phyloP scores from a whole-genome alignment of 75 land plant genomes.

The Isoetes taiwanensis region DNA sequence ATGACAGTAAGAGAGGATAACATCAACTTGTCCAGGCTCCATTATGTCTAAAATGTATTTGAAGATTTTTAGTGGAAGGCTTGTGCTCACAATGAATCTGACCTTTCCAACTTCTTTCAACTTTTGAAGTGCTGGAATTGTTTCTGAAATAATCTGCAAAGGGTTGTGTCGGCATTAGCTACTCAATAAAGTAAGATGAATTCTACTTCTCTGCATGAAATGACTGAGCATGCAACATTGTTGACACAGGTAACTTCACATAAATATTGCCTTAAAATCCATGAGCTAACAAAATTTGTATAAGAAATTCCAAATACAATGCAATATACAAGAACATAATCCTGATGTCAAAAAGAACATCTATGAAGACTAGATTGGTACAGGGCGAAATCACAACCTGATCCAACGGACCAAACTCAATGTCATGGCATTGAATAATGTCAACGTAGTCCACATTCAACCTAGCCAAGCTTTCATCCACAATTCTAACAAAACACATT shows the following conservation, averaged over 20 bases:
- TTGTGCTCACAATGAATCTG: slow-evolving; percentile 90
- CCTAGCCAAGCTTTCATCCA: slow-evolving; percentile 83
- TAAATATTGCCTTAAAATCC: too few relatives aligned
- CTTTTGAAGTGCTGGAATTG: slow-evolving; percentile 83
- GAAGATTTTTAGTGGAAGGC: slow-evolving; percentile 64
- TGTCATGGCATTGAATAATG: slow-evolving; percentile 92
- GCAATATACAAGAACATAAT: too few relatives aligned
- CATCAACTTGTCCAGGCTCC: slow-evolving; percentile 80
- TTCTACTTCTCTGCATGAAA: too few relatives aligned
- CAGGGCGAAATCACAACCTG: too few relatives aligned
- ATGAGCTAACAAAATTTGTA: too few relatives aligned
- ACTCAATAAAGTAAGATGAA: too few relatives aligned
- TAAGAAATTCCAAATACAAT: too few relatives aligned
- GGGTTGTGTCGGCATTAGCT: too few relatives aligned
- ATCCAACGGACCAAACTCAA: slow-evolving; percentile 87
- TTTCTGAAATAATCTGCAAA: slow-evolving; percentile 70
- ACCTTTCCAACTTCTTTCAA: slow-evolving; percentile 68
- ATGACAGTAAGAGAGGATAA: slow-evolving; percentile 88
- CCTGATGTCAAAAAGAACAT: too few relatives aligned
- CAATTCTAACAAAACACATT: slow-evolving; percentile 69
- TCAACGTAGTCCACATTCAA: slow-evolving; percentile 77
- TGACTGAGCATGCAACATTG: too few relatives aligned
- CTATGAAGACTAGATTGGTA: too few relatives aligned
- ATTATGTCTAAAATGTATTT: slow-evolving; percentile 79
- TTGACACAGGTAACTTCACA: too few relatives aligned